A percentile compares a stretch with the other conserved stretches of the same genome.
phyloP scores from a whole-genome alignment of 2,329 filamentous ascomycete genomes.

The Aspergillus quadrilineatus region DNA sequence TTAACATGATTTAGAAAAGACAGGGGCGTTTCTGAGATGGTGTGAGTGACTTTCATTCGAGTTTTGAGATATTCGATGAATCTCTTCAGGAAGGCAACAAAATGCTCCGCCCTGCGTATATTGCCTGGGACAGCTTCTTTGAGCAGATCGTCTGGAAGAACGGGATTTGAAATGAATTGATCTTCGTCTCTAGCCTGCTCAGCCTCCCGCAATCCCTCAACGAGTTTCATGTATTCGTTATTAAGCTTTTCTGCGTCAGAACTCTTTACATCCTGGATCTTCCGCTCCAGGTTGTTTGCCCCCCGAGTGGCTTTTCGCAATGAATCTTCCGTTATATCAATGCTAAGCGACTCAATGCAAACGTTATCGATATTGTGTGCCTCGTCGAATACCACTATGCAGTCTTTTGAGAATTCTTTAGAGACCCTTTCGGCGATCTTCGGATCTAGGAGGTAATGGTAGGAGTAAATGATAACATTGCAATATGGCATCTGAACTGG shows the following conservation, averaged over 20 bases:
- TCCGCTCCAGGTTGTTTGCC: constrained; percentile 84
- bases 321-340: constrained; percentile 94
- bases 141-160: constrained; percentile 85
- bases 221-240: constrained; percentile 91
- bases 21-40: constrained; percentile 93
- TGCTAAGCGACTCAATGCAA: constrained; percentile 95
- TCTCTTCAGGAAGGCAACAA: constrained; percentile 87
- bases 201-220: constrained; percentile 83
- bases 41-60: constrained; percentile 95
- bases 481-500: constrained; percentile 85
- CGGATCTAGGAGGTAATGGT: constrained; percentile 95
- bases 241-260: constrained; percentile 93
- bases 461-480: constrained; percentile 99
- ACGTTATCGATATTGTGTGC: constrained; percentile 99
- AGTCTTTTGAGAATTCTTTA: constrained; percentile 93
- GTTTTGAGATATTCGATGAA: constrained; percentile 99
- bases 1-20: constrained; percentile 91
- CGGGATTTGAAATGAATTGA: constrained; percentile 95
- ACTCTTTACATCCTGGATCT: constrained; percentile 91
- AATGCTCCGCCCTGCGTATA: constrained; percentile 92
- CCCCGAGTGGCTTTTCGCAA: constrained; percentile 86
- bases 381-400: constrained; percentile 97
- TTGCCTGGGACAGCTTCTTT: constrained; percentile 97
- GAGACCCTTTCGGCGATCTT: constrained; percentile 97
- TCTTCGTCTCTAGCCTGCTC: constrained; percentile 91